Conservation (phyloP, 2,329 filamentous ascomycete genomes). For the Sporothrix dimorphospora region DNA sequence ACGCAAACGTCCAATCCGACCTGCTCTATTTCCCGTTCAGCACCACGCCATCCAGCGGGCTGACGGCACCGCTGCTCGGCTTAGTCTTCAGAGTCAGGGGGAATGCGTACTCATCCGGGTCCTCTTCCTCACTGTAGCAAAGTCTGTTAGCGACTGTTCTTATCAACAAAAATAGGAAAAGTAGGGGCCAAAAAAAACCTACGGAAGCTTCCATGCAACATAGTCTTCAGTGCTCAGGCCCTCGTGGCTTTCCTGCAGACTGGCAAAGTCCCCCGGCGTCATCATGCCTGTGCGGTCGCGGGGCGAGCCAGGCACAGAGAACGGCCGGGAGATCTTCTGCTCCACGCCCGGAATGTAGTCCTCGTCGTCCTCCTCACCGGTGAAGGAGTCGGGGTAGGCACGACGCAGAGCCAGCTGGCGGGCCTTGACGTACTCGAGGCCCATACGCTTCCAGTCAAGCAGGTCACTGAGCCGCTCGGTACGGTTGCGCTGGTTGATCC, state of each 20-base stretch:
- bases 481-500: conserved; percentile 97
- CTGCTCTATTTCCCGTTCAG: conserved; percentile 46
- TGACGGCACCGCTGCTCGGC: conserved; percentile 48
- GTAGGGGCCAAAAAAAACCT: conserved; percentile 54
- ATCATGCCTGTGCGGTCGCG: conserved; percentile 94
- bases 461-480: conserved; percentile 94
- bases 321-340: conserved; percentile 90
- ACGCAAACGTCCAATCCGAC: background rate
- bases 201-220: conserved; percentile 97
- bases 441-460: conserved; percentile 99
- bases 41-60: conserved; percentile 48
- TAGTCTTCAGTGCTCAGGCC: conserved; percentile 96
- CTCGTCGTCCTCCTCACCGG: conserved; percentile 78
- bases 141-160: conserved; percentile 39
- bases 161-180: conserved; percentile 15
- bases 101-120: conserved; percentile 72
- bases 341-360: conserved; percentile 92
- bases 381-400: conserved; percentile 88
- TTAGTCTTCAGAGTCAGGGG: conserved; percentile 61
- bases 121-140: conserved; percentile 80
- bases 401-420: conserved; percentile 87
- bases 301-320: conserved; percentile 92
- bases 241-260: conserved; percentile 90
- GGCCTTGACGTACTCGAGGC: conserved; percentile 98
- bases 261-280: conserved; percentile 98